Percentiles rank a stretch among this genome's conserved stretches.
Conservation (phyloP, 2,329 filamentous ascomycete genomes). For the Calonectria fujianensis region DNA sequence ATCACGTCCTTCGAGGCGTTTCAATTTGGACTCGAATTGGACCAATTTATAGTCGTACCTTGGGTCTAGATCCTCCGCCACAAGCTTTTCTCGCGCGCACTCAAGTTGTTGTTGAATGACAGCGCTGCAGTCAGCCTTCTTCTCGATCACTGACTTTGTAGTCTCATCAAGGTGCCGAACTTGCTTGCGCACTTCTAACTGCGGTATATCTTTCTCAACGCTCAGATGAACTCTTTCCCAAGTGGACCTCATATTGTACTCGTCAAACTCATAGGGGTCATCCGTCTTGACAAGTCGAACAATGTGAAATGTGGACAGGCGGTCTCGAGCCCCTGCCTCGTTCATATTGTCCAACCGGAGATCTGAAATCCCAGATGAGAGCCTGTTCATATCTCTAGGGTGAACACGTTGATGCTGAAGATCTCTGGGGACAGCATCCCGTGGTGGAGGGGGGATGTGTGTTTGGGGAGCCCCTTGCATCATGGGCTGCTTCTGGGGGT, state of each 20-base stretch:
- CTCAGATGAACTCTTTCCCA: slow-evolving; percentile 64
- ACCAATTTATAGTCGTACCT: slow-evolving; percentile 65
- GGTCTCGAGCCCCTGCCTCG: slow-evolving; percentile 61
- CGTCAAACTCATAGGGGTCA: slow-evolving; percentile 59
- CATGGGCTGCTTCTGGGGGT: slow-evolving; percentile 28
- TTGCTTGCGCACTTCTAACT: slow-evolving; percentile 60
- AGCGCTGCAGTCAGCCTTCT: slow-evolving; percentile 61
- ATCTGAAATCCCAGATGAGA: slow-evolving; percentile 57
- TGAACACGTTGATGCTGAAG: slow-evolving; percentile 44
- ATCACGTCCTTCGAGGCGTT: slow-evolving; percentile 49
- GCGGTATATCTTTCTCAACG: slow-evolving; percentile 61
- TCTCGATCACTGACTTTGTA: slow-evolving; percentile 60
- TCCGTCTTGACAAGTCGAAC: slow-evolving; percentile 65
- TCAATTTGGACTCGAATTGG: slow-evolving; percentile 66
- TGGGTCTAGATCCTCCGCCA: slow-evolving; percentile 59
- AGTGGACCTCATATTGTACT: slow-evolving; percentile 57
- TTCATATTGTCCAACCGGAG: slow-evolving; percentile 61
- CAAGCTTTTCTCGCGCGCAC: slow-evolving; percentile 59
- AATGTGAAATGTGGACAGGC: slow-evolving; percentile 64
- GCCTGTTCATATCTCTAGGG: slow-evolving; percentile 34
- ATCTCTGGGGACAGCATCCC: slow-evolving; percentile 40
- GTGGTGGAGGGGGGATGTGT: slow-evolving; percentile 44
- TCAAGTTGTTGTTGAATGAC: slow-evolving; percentile 66
- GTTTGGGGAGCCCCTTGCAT: slow-evolving; percentile 29
- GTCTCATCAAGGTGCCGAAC: slow-evolving; percentile 62